Base-by-base conservation (phyloP, 1,284 basidiomycete genomes). In the Ustilago bromivora region DNA sequence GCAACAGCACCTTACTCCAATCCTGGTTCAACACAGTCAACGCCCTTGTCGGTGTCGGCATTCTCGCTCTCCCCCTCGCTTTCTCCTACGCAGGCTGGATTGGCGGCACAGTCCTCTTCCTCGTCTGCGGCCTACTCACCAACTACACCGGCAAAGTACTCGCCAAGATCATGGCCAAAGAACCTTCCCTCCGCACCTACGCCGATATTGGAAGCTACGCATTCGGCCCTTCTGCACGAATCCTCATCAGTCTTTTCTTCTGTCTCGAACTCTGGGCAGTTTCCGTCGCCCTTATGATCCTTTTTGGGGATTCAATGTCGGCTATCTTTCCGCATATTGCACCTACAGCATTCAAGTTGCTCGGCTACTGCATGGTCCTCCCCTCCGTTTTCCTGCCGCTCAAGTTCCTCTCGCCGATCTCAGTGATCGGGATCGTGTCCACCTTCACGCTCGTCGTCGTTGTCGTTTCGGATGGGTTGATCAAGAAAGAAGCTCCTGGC, bases 401-500 rank as follows among this genome's bases (percentile, higher is more conserved):
- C 31, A 69, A 68, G 36, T 76, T 82, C 40, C 66, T 85, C 10
- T 81, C 79, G 43, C 83, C 83, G 9, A 77, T 85, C 51, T 82
- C 79, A 11, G 78, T 85, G 28, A 69, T 85, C 34, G 84, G 84
- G 23, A 84, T 85, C 52, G 57, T 94, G 4, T 82, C 76, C 28
- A 81, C 80, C 6, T 73, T 79, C 23, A 88, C 93, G 38, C 89
- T 98, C 55, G 90, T 96, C 55, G 78, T 90, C 54, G 94, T 96
- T 46, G 90, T 98, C 73, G 88, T 96, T 49, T 88, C 93, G 60
- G 95, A 98, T 85, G 96, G 96, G 0, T 88, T 94, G 55, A 89
- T 91, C 61, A 95, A 96, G 87, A 86, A 86, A n/a, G 88, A 92
- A 32, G 88, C 90, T 10, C 95, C 95, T 0, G 96, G 96, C 10